Percentiles rank a stretch among this genome's conserved stretches.
Conservation (phyloP, 83 land plant species). For the Diphasiastrum complanatum region DNA sequence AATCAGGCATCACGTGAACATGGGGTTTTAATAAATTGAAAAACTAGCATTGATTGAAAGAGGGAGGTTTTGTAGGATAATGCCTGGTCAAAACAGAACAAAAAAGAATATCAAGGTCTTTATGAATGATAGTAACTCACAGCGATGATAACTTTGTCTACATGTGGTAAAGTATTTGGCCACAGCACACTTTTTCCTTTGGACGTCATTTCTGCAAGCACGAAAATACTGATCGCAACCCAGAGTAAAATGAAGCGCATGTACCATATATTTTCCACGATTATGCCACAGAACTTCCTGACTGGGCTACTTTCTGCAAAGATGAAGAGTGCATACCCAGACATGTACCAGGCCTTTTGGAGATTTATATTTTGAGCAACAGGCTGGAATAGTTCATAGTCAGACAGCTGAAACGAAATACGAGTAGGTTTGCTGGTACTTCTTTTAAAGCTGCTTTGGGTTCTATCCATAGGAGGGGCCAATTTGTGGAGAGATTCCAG, state of each 20-base stretch:
- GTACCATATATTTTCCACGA: slow-evolving; percentile 25
- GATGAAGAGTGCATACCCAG: slow-evolving; percentile 21
- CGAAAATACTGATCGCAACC: slow-evolving; percentile 9
- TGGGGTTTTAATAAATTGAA: too few species aligned
- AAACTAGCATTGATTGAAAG: too few species aligned
- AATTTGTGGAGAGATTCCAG: neutral
- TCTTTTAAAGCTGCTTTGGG: neutral
- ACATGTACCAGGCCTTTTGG: slow-evolving; percentile 40
- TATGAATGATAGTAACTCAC: neutral
- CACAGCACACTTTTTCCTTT: slow-evolving; percentile 1
- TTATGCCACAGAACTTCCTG: slow-evolving; percentile 3
- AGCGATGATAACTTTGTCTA: neutral
- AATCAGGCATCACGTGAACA: too few species aligned
- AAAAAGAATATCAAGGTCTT: neutral
- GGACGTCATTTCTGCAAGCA: slow-evolving; percentile 11
- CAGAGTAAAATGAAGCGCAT: slow-evolving; percentile 15
- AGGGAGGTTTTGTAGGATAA: too few species aligned
- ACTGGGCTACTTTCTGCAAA: slow-evolving; percentile 15
- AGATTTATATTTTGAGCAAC: too few species aligned
- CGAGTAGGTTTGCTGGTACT: neutral
- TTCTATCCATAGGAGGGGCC: neutral
- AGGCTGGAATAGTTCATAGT: slow-evolving; percentile 35
- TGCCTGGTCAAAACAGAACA: too few species aligned
- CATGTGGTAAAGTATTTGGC: neutral
- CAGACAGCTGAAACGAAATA: slow-evolving; percentile 22